Conservation (phyloP, 2,329 filamentous ascomycete species). For the Stagonosporopsis vannaccii region DNA sequence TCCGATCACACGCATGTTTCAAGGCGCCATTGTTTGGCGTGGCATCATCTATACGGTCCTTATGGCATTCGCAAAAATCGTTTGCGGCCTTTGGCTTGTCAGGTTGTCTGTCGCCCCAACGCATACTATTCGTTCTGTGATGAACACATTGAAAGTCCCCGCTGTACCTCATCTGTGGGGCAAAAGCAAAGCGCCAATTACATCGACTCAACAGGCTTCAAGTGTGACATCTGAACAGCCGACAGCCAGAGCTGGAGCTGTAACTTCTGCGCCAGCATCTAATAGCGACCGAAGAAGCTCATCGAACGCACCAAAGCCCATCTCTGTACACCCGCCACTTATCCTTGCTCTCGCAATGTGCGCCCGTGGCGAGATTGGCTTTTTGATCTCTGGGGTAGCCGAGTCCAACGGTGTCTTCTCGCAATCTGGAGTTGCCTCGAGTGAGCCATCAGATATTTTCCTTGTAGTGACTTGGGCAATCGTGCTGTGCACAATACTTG, state of each 20-base stretch:
- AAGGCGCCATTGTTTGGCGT: conserved; percentile 70
- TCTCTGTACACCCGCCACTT: conserved; percentile 71
- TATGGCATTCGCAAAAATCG: conserved; percentile 65
- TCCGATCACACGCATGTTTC: conserved; percentile 74
- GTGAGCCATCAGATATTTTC: conserved; percentile 56
- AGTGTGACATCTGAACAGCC: neutral
- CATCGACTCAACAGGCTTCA: neutral
- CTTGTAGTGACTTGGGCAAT: conserved; percentile 65
- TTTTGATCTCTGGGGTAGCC: conserved; percentile 74
- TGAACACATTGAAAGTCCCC: conserved; percentile 27
- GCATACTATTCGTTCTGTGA: conserved; percentile 10
- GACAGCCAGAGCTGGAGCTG: neutral
- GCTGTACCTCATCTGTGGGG: conserved; percentile 37
- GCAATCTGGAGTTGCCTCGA: conserved; percentile 13
- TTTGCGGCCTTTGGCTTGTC: conserved; percentile 53
- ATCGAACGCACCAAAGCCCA: conserved; percentile 53
- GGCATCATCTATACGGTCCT: conserved; percentile 75
- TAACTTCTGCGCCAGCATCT: conserved; percentile 2
- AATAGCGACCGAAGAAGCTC: conserved; percentile 23
- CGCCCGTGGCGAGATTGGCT: conserved; percentile 80
- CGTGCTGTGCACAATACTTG: conserved; percentile 63
- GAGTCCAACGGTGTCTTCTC: conserved; percentile 62
- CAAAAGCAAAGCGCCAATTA: conserved; percentile 7
- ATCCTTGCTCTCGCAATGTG: conserved; percentile 76
- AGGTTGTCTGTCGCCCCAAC: conserved; percentile 38